Evolutionary conservation across 2,329 filamentous ascomycete genomes (phyloP).

Genomic region (Colletotrichum sp.): DNA sequence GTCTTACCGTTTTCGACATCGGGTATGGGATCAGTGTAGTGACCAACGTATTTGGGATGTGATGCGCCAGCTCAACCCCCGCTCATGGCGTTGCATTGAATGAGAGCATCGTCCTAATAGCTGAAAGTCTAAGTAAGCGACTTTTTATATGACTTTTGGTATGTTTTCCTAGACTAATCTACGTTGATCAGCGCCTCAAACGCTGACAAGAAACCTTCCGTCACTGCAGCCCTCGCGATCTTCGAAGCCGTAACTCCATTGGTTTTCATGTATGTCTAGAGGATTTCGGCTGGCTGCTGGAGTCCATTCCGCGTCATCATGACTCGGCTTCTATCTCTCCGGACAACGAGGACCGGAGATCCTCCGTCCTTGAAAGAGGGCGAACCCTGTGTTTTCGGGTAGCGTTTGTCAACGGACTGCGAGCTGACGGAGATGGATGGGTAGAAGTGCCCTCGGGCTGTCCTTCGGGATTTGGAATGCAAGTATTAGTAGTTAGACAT

Average conservation of each 20-base stretch:
- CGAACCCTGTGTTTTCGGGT: background rate
- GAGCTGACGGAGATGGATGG: too few relatives aligned
- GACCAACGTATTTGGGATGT: rapidly evolving
- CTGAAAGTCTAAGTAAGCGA: background rate
- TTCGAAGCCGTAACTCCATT: too few relatives aligned
- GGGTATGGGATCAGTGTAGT: background rate
- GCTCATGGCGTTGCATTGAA: too few relatives aligned
- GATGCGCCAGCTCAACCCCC: background rate
- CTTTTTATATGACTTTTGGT: rapidly evolving
- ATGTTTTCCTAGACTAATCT: background rate
- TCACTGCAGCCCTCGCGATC: too few relatives aligned
- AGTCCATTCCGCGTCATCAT: too few relatives aligned
- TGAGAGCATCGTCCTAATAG: background rate
- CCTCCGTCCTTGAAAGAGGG: background rate
- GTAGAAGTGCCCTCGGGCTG: background rate
- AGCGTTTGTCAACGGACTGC: background rate
- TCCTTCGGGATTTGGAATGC: too few relatives aligned
- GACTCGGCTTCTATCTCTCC: background rate
- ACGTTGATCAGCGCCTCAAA: background rate
- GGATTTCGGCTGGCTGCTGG: background rate
- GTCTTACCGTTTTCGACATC: background rate
- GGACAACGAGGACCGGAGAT: background rate
- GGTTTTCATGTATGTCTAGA: background rate
- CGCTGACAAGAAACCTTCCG: too few relatives aligned
- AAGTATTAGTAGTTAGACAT: background rate